A percentile compares a stretch with the other conserved stretches of the same genome.
These are phyloP conservation scores for Corchorus olitorius DNA, from an alignment of 345 rosid species.

Conservation along the genomic window DNA sequence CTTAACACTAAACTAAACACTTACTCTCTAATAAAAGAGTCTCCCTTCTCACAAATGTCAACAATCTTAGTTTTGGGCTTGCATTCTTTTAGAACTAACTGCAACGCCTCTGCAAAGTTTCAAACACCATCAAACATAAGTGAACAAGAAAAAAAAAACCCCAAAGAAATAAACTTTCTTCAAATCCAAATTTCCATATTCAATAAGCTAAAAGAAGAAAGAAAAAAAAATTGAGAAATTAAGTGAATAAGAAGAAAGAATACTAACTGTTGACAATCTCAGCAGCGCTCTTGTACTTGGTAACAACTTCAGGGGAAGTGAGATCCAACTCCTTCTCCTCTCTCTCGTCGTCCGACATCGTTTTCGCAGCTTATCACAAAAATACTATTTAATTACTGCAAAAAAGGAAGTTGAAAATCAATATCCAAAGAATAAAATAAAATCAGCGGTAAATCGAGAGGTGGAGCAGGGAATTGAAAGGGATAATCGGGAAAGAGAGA, in stretches of 20 bases:
- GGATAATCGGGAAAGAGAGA: not conserved
- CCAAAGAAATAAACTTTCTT: not conserved
- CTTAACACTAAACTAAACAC: conserved; percentile 15
- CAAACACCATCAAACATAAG: not conserved
- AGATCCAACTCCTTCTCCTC: conserved; percentile 99
- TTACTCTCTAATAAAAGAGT: conserved; percentile 84
- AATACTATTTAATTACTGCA: not conserved
- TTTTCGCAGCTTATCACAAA: conserved; percentile 21
- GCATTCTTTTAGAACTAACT: conserved; percentile 72
- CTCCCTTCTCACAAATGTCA: conserved; percentile 89
- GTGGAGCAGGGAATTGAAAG: not conserved
- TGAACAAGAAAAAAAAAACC: not conserved
- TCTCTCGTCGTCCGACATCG: conserved; percentile 98
- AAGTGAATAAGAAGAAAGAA: not conserved
- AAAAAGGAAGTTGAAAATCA: not conserved
- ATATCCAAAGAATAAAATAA: not conserved
- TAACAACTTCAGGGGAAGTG: conserved; percentile 87
- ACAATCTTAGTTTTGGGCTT: conserved; percentile 86
- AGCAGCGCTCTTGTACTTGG: conserved; percentile 94
- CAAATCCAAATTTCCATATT: not conserved
- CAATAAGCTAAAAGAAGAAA: not conserved
- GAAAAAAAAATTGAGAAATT: not conserved
- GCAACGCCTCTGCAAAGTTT: conserved; percentile 75
- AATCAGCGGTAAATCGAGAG: not conserved
- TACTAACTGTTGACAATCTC: conserved; percentile 86